These are phyloP conservation scores for Rhizoclosmatium sp. DNA, from an alignment of 192 early-diverging fungal species.

Conservation along the genomic window DNA sequence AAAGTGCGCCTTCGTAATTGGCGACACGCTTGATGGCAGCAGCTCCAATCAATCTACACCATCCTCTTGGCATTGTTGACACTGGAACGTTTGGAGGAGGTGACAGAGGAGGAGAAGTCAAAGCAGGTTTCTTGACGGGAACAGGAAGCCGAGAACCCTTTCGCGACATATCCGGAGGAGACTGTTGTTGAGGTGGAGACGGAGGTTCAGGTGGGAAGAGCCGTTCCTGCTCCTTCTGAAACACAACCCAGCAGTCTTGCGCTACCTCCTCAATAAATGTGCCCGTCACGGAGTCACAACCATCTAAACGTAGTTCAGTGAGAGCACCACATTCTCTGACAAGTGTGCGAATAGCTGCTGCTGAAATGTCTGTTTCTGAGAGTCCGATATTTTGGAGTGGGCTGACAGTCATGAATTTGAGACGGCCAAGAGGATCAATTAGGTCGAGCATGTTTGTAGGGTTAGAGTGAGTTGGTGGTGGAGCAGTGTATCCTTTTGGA, in stretches of 20 bases:
- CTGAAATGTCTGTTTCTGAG: neutral
- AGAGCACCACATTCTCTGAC: conserved; percentile 36
- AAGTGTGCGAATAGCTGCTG: conserved; percentile 9
- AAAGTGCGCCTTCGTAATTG: conserved; percentile 20
- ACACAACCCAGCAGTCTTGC: conserved; percentile 27
- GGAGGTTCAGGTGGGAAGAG: no score
- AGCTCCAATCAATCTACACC: conserved; percentile 25
- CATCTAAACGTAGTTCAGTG: conserved; percentile 33
- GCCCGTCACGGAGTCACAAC: conserved; percentile 21
- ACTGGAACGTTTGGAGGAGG: neutral
- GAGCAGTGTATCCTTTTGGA: neutral
- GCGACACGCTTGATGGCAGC: conserved; percentile 23
- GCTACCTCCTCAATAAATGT: conserved; percentile 35
- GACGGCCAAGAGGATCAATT: conserved; percentile 12
- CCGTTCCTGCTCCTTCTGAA: conserved; percentile 1
- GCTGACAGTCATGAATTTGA: conserved; percentile 31
- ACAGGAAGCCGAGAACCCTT: conserved; percentile 29
- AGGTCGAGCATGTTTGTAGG: conserved; percentile 32
- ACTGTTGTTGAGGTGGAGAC: neutral
- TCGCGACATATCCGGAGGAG: conserved; percentile 1
- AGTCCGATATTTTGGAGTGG: conserved; percentile 3
- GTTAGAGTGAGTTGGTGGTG: neutral
- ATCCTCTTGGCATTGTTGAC: neutral
- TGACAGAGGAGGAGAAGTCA: neutral
- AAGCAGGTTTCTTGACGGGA: conserved; percentile 1